A percentile compares a stretch with the other conserved stretches of the same genome.
These are phyloP conservation scores for Schizosaccharomyces versatilis DNA, from an alignment of 1,139 yeast species.

Conservation along the genomic window DNA sequence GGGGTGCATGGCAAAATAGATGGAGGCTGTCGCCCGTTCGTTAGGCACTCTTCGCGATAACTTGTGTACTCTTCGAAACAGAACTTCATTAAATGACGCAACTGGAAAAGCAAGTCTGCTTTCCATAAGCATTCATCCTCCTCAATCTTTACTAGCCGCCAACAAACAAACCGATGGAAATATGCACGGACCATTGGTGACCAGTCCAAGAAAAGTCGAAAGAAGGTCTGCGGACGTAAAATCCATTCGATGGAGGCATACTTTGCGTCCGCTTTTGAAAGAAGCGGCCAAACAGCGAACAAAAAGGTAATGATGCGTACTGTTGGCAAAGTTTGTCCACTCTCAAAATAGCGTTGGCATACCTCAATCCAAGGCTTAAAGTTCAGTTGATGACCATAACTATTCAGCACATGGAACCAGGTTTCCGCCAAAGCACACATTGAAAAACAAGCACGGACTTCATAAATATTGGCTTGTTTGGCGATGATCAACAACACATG, in stretches of 20 bases:
- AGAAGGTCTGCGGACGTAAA: background rate
- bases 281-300: background rate
- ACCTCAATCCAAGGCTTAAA: background rate
- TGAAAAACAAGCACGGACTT: background rate
- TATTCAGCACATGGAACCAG: background rate
- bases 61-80: background rate
- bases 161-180: background rate
- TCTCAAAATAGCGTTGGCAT: background rate
- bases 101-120: background rate
- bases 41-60: background rate
- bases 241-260: background rate
- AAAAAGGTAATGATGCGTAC: background rate
- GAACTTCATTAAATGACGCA: background rate
- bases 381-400: background rate
- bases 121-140: background rate
- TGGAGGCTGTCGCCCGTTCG: background rate
- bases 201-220: background rate
- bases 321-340: background rate
- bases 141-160: background rate
- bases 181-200: background rate
- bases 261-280: background rate
- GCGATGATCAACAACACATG: background rate
- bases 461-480: background rate
- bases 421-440: background rate
- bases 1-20: background rate